These are phyloP conservation scores for Akanthomyces dipterigenus DNA, from an alignment of 2,329 filamentous ascomycete species.

Conservation along the genomic window DNA sequence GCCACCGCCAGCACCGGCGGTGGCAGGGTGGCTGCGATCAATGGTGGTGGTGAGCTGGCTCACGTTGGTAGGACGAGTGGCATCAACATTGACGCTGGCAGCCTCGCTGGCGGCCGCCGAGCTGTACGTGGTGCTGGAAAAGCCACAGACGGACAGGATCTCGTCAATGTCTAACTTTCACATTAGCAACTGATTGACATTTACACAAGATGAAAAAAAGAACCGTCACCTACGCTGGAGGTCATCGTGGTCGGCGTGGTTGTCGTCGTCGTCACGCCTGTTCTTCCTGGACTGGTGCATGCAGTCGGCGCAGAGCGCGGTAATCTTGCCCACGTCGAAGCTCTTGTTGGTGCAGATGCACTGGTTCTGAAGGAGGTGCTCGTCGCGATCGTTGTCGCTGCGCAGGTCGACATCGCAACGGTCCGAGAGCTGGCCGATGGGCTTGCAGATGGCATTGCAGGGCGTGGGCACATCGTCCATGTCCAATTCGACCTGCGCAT, in stretches of 20 bases:
- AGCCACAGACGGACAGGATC: conserved; percentile 5
- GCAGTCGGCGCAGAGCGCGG: conserved; percentile 16
- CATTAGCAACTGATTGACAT: not conserved
- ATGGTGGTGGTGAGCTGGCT: conserved; percentile 31
- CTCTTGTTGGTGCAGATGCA: conserved; percentile 36
- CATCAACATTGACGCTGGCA: conserved; percentile 26
- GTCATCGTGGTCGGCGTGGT: not conserved
- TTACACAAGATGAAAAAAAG: no score
- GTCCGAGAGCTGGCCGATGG: conserved; percentile 28
- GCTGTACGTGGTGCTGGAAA: conserved; percentile 5
- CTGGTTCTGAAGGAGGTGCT: conserved; percentile 30
- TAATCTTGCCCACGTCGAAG: conserved; percentile 30
- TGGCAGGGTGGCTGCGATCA: not conserved
- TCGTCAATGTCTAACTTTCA: not conserved
- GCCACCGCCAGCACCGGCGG: not conserved
- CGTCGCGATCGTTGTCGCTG: conserved; percentile 25
- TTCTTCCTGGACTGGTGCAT: not conserved
- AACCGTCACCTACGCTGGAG: not conserved
- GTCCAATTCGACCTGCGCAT: conserved; percentile 28
- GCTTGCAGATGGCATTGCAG: conserved; percentile 30
- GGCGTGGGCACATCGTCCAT: conserved; percentile 26
- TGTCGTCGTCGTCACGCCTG: not conserved
- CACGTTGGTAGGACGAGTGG: conserved; percentile 24
- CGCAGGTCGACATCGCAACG: conserved; percentile 28
- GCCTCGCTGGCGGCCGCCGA: conserved; percentile 18